Base-by-base conservation (phyloP, 108 stramenopile genomes). In the Skeletonema menzelii region DNA sequence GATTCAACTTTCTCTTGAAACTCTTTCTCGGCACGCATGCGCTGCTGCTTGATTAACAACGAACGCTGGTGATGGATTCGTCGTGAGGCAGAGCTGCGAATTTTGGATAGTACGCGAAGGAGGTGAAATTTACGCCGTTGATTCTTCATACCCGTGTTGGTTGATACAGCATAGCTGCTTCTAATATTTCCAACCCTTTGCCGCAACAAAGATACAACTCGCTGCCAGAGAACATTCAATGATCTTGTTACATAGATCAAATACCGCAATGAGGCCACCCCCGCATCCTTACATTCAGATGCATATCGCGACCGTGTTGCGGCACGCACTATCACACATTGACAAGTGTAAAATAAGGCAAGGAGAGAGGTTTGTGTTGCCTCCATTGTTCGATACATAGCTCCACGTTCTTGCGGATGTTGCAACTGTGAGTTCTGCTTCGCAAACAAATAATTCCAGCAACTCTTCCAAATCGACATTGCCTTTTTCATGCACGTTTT, bases 241-340 rank as follows among this genome's bases (percentile, higher is more conserved):
- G 80, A 70, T 67, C 80, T 26, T 30, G 67, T 24, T 28, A 59
- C 22, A 67, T 71, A 81, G 17, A 81, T 64, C 13, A 63, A 65
- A 57, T 81, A 81, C 17, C 73, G 69, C 24, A 81, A 59, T 1
- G 80, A 64, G 3, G 65, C 69, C 3, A 69, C 56, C 2, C 64
- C 73, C 4, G 80, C 69, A 31, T 81, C 80, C 42, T 59, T 37
- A 20, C 69, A 75, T 32, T 74, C 58, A 13, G 47, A n/a, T 11
- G 73, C 73, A 66, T 34, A 75, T 27, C 58, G 63, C 13, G 73
- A 71, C 47, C 70, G 71, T 38, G 28, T 49, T 5, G 24, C 27
- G 1, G 80, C 69, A 37, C 80, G 69, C 5, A 70, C 22, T 14
- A 75, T n/a, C 5, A 75, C 58, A 57, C 62, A 73, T 26, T 66